A percentile compares a stretch with the other conserved stretches of the same genome.
phyloP scores from a whole-genome alignment of 495 filamentous ascomycete species.

The Penicillium flavigenum region DNA sequence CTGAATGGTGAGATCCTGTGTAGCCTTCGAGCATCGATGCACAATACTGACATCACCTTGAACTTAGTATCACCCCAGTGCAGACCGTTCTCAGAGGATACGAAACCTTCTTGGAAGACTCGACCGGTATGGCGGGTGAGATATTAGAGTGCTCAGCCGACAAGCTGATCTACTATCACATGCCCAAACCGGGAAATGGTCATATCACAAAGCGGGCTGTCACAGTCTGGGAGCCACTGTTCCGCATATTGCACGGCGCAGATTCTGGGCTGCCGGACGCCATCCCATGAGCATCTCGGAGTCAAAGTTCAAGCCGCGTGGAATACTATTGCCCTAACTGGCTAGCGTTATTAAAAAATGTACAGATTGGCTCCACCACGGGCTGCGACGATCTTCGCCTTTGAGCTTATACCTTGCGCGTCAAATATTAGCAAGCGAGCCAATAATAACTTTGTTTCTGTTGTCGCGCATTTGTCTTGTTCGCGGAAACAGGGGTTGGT shows the following conservation, averaged over 20 bases:
- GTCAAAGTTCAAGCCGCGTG: not conserved
- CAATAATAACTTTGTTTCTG: not conserved
- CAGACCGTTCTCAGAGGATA: conserved; percentile 28
- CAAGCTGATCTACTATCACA: conserved; percentile 24
- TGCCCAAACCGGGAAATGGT: conserved; percentile 29
- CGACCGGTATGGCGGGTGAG: conserved; percentile 28
- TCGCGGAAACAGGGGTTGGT: not conserved
- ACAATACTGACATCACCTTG: conserved; percentile 1
- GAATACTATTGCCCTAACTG: not conserved
- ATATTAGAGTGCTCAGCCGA: conserved; percentile 32
- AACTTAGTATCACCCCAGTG: conserved; percentile 26
- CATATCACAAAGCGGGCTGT: conserved; percentile 27
- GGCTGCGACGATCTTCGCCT: not conserved
- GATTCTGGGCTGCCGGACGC: conserved; percentile 27
- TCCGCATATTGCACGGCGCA: conserved; percentile 30
- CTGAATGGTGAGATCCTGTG: conserved; percentile 25
- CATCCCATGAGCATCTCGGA: conserved; percentile 18
- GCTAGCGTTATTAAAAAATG: conserved; percentile 9
- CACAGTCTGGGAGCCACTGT: conserved; percentile 37
- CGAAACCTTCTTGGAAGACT: conserved; percentile 29
- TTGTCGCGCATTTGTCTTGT: not conserved
- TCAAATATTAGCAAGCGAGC: not conserved
- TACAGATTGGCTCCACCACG: conserved; percentile 2
- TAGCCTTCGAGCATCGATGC: not conserved
- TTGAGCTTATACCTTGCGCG: too few relatives aligned